phyloP scores from a whole-genome alignment of 208 protist species.

The Trichomonas tenax region DNA sequence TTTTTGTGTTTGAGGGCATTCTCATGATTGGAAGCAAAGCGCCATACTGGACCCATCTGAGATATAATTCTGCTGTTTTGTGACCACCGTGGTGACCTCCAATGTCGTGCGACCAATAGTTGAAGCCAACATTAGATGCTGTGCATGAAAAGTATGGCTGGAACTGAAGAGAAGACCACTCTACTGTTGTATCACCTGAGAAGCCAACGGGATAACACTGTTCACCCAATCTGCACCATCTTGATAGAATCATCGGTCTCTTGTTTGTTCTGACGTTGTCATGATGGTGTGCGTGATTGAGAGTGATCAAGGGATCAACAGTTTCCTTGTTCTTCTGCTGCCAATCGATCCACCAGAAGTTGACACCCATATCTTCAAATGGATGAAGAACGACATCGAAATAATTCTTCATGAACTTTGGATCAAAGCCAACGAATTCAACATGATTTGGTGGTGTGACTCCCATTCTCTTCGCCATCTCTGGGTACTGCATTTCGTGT shows the following conservation, averaged over 20 bases:
- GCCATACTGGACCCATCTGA: neutral
- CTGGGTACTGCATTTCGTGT: neutral
- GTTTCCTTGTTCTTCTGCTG: neutral
- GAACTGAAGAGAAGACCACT: neutral
- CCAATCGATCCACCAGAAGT: conserved; percentile 1
- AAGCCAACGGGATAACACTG: neutral
- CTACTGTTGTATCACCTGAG: neutral
- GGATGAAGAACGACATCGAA: neutral
- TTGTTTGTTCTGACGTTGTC: too few species aligned
- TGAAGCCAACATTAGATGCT: neutral
- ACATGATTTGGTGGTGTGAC: neutral
- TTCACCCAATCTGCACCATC: neutral
- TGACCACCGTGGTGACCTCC: neutral
- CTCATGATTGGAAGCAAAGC: neutral
- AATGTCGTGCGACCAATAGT: neutral
- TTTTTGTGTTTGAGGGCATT: neutral
- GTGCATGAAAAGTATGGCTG: neutral
- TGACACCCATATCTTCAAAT: neutral
- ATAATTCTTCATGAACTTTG: neutral
- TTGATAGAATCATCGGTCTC: neutral
- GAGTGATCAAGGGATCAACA: neutral
- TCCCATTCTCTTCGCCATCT: neutral
- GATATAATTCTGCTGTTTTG: neutral
- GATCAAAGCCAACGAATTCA: neutral
- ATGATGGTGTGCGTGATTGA: neutral